Evolutionary conservation across 2,329 filamentous ascomycete species (phyloP).

Genomic region (Orbilia javanica): DNA sequence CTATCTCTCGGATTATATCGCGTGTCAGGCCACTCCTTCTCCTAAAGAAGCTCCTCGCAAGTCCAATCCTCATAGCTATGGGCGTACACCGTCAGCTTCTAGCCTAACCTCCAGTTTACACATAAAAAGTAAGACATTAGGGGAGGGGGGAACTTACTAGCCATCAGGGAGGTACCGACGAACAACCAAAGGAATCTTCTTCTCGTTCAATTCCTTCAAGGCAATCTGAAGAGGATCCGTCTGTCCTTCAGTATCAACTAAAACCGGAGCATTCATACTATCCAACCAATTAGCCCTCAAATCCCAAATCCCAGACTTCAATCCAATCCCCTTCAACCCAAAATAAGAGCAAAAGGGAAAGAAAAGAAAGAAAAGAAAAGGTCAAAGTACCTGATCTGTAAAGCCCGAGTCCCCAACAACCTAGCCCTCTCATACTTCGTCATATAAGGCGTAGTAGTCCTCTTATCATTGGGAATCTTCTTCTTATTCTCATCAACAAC

Average conservation of each 20-base stretch:
- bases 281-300: background rate
- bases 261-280: slow-evolving; percentile 76
- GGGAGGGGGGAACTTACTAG: slow-evolving; percentile 74
- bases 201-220: slow-evolving; percentile 95
- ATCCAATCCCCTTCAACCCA: background rate
- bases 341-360: background rate
- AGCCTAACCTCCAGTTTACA: background rate
- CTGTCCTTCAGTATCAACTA: slow-evolving; percentile 96
- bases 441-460: slow-evolving; percentile 97
- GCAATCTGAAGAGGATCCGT: slow-evolving; percentile 98
- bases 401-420: slow-evolving; percentile 89
- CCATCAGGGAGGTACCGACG: slow-evolving; percentile 96
- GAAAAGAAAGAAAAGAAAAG: slow-evolving; percentile 61
- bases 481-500: slow-evolving; percentile 71
- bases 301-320: background rate
- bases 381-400: slow-evolving; percentile 85
- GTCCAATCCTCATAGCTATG: slow-evolving; percentile 98
- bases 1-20: background rate
- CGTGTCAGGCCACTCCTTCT: slow-evolving; percentile 30
- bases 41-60: slow-evolving; percentile 81
- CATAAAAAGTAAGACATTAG: background rate
- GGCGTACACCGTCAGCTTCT: background rate
- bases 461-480: slow-evolving; percentile 88
- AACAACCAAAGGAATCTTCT: slow-evolving; percentile 97
- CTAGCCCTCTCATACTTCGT: slow-evolving; percentile 98